phyloP scores from a whole-genome alignment of 441 rosid species.

The Erodium trifolium region DNA sequence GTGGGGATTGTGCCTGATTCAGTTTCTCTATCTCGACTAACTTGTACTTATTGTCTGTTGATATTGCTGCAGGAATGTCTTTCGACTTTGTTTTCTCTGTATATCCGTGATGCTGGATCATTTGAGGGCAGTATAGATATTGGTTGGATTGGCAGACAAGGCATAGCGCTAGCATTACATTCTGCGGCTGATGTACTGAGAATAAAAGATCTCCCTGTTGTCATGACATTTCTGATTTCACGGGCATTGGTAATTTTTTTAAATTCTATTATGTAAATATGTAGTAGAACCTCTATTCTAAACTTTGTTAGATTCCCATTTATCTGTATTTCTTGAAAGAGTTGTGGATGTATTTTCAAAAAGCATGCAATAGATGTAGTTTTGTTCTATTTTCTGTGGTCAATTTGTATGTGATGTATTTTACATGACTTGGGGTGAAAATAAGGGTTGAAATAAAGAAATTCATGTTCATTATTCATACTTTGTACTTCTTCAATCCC shows the following conservation, averaged over 20 bases:
- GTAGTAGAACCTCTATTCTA: not conserved
- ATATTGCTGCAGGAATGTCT: constrained; percentile 66
- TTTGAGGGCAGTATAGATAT: constrained; percentile 59
- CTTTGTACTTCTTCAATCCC: too few species aligned
- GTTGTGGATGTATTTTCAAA: too few species aligned
- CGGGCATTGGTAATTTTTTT: constrained; percentile 72
- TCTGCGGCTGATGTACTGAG: constrained; percentile 91
- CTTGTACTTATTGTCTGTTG: constrained; percentile 18
- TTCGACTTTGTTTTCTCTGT: constrained; percentile 83
- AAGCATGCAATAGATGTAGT: too few species aligned
- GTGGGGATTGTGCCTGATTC: too few species aligned
- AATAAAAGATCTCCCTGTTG: constrained; percentile 95
- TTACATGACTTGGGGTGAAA: too few species aligned
- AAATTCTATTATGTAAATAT: constrained; percentile 11
- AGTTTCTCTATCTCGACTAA: not conserved
- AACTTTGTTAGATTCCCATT: not conserved
- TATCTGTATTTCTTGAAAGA: not conserved
- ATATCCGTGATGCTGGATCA: constrained; percentile 60
- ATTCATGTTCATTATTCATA: too few species aligned
- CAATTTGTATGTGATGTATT: too few species aligned
- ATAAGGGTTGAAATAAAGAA: too few species aligned
- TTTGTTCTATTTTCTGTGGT: too few species aligned
- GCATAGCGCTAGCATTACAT: constrained; percentile 82
- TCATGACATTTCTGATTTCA: constrained; percentile 94
- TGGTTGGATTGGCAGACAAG: constrained; percentile 96